Conservation (phyloP, 768 basidiomycete genomes). For the Calocybe gangraenosa region DNA sequence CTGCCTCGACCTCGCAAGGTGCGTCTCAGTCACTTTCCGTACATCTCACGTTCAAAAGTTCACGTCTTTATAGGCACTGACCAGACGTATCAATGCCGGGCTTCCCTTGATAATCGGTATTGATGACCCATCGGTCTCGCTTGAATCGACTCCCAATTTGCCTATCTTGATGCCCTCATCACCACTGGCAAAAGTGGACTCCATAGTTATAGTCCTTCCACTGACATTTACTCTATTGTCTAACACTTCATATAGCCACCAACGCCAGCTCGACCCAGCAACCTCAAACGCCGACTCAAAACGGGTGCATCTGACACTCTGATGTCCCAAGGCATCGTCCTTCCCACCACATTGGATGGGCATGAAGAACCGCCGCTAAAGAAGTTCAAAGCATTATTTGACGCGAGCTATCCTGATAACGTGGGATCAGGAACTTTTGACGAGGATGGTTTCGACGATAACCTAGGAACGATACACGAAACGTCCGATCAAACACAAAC, state of each 20-base stretch:
- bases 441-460: slow-evolving; percentile 12
- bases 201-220: slow-evolving; percentile 15
- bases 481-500: slow-evolving; percentile 30
- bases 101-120: slow-evolving; percentile 36
- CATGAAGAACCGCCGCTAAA: slow-evolving; percentile 55
- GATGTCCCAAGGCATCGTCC: slow-evolving; percentile 20
- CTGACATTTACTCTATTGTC: not conserved
- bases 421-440: slow-evolving; percentile 16
- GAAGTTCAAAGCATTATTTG: slow-evolving; percentile 69
- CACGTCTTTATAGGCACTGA: slow-evolving; percentile 30
- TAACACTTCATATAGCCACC: slow-evolving; percentile 28
- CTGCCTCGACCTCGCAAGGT: slow-evolving; percentile 29
- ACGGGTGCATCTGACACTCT: slow-evolving; percentile 20
- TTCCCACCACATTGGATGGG: slow-evolving; percentile 10
- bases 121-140: slow-evolving; percentile 38
- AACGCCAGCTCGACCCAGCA: slow-evolving; percentile 33
- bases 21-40: slow-evolving; percentile 1
- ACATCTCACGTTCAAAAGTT: not conserved
- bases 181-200: slow-evolving; percentile 15
- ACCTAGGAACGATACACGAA: slow-evolving; percentile 4
- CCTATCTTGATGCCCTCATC: slow-evolving; percentile 18
- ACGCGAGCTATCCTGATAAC: slow-evolving; percentile 51
- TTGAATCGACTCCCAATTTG: slow-evolving; percentile 27
- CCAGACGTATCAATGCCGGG: slow-evolving; percentile 36
- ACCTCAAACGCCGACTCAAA: slow-evolving; percentile 54